phyloP scores from a whole-genome alignment of 345 rosid genomes.

The Boechera divaricarpa region DNA sequence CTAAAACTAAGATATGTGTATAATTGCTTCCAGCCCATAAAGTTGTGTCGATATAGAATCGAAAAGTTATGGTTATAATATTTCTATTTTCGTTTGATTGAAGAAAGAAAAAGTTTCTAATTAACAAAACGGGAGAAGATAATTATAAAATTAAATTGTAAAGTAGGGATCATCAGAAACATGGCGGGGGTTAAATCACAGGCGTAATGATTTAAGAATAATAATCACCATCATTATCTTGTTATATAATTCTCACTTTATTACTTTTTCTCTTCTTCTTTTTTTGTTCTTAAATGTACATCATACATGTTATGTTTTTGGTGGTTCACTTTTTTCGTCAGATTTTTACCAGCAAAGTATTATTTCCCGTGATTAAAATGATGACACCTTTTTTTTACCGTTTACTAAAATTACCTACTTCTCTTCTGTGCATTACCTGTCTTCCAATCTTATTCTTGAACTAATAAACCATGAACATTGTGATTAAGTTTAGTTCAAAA shows the following conservation, averaged over 20 bases:
- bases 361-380: conserved; percentile 52
- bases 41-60: conserved; percentile 37
- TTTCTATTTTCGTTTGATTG: conserved; percentile 28
- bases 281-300: neutral
- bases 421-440: conserved; percentile 33
- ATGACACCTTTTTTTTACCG: conserved; percentile 46
- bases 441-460: conserved; percentile 28
- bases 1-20: conserved; percentile 20
- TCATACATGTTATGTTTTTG: neutral
- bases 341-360: conserved; percentile 15
- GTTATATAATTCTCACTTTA: conserved; percentile 30
- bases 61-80: conserved; percentile 13
- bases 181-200: conserved; percentile 45
- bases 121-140: conserved; percentile 22
- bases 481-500: conserved; percentile 18
- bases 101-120: conserved; percentile 12
- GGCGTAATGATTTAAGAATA: conserved; percentile 78
- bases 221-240: conserved; percentile 65
- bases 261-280: conserved; percentile 4
- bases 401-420: conserved; percentile 32
- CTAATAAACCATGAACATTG: conserved; percentile 11
- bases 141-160: conserved; percentile 17
- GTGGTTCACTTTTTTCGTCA: conserved; percentile 21
- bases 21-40: conserved; percentile 46
- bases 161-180: conserved; percentile 28